Percentiles rank a stretch among this genome's conserved stretches.
Conservation (phyloP, 2,329 filamentous ascomycete species). For the Pezicula carpinea region DNA sequence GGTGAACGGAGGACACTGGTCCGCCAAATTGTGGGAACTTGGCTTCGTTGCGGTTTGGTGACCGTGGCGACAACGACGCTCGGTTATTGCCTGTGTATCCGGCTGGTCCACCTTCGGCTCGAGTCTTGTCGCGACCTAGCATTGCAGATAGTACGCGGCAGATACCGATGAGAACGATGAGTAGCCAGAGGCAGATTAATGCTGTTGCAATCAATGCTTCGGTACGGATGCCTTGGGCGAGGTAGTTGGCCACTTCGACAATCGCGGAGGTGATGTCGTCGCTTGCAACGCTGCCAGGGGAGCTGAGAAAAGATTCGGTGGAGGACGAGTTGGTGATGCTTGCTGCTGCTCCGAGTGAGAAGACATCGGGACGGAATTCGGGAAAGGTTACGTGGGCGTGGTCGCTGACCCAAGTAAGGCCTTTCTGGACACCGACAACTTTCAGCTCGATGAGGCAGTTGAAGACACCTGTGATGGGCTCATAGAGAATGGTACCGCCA, state of each 20-base stretch:
- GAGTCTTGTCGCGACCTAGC: conserved; percentile 52
- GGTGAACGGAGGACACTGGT: conserved; percentile 13
- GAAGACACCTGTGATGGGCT: conserved; percentile 74
- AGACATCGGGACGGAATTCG: conserved; percentile 70
- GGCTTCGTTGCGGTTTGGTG: conserved; percentile 7
- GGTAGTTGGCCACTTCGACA: conserved; percentile 59
- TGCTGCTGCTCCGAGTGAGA: conserved; percentile 71
- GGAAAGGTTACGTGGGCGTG: conserved; percentile 82
- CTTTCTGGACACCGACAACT: conserved; percentile 77
- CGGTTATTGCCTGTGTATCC: conserved; percentile 20
- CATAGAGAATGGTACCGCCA: conserved; percentile 73
- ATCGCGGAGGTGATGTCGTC: conserved; percentile 81
- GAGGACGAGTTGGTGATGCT: conserved; percentile 53
- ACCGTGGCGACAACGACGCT: conserved; percentile 6
- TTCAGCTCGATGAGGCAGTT: conserved; percentile 87
- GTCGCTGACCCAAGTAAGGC: conserved; percentile 89
- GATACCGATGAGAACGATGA: conserved; percentile 72
- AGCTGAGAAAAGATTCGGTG: conserved; percentile 70
- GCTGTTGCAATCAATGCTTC: conserved; percentile 76
- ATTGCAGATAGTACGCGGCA: conserved; percentile 60
- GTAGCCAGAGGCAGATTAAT: conserved; percentile 71
- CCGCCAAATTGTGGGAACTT: conserved; percentile 20
- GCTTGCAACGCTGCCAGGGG: conserved; percentile 65
- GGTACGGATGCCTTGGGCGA: conserved; percentile 64
- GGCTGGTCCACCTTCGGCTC: conserved; percentile 51